phyloP scores from a whole-genome alignment of 2,329 filamentous ascomycete species.

The Aspergillus candidus region DNA sequence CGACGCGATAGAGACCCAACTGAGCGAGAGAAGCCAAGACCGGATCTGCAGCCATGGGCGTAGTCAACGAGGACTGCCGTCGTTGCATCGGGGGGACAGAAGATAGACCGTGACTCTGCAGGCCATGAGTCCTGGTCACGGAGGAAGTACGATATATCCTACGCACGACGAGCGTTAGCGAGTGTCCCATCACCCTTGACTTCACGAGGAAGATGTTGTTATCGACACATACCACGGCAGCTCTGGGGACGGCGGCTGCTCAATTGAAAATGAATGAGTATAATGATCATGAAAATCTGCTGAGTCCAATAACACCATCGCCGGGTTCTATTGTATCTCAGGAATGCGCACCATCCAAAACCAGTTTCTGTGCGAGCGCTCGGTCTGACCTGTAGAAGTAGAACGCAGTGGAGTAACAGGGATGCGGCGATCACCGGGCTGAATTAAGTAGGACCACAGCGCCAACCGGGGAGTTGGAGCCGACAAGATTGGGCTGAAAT shows the following conservation, averaged over 20 bases:
- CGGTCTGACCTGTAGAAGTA: not conserved
- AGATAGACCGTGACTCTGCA: not conserved
- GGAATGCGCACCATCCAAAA: not conserved
- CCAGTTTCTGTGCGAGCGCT: not conserved
- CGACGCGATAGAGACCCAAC: slow-evolving; percentile 41
- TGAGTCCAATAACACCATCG: slow-evolving; percentile 8
- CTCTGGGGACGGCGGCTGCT: slow-evolving; percentile 9
- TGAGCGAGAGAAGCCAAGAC: slow-evolving; percentile 46
- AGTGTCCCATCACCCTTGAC: not conserved
- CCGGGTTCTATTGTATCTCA: slow-evolving; percentile 8
- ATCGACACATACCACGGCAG: slow-evolving; percentile 8
- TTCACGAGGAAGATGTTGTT: not conserved
- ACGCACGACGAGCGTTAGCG: slow-evolving; percentile 1
- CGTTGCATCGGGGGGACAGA: not conserved
- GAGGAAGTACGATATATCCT: not conserved
- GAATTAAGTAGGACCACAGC: no score
- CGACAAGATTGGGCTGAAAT: no score
- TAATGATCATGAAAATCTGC: slow-evolving; percentile 3
- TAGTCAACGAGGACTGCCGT: not conserved
- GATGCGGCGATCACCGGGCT: no score
- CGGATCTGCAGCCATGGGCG: slow-evolving; percentile 13
- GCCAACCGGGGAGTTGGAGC: no score
- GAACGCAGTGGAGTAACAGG: no score
- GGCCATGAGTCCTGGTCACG: not conserved
- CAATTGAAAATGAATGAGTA: not conserved